Percentiles rank a stretch among this genome's conserved stretches.
Conservation (phyloP, 1,284 basidiomycete genomes). For the Puccinia horiana region DNA sequence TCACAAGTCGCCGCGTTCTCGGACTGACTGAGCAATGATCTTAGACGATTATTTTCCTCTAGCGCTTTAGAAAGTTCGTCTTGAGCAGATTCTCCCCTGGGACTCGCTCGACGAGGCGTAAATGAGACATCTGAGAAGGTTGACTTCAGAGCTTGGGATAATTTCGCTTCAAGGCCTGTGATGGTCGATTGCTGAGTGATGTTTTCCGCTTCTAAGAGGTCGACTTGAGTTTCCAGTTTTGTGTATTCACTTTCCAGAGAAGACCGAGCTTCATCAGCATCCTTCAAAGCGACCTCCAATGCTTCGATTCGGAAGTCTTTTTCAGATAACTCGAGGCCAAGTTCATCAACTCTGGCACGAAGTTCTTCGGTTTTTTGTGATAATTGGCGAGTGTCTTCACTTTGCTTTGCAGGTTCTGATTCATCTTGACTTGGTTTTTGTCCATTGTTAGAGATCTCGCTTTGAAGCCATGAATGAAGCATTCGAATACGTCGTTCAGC, state of each 20-base stretch:
- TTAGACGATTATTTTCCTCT: constrained; percentile 74
- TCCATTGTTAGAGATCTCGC: constrained; percentile 15
- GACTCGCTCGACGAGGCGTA: not conserved
- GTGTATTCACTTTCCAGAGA: constrained; percentile 59
- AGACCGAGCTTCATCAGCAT: constrained; percentile 52
- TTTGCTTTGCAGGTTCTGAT: not conserved
- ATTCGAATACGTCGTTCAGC: constrained; percentile 30
- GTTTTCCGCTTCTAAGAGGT: constrained; percentile 46
- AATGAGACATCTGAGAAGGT: constrained; percentile 28
- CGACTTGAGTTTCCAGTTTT: constrained; percentile 58
- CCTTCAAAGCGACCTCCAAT: constrained; percentile 30
- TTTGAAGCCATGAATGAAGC: constrained; percentile 22
- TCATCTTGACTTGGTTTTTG: constrained; percentile 35
- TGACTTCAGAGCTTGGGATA: constrained; percentile 56
- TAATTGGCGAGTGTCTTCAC: constrained; percentile 10
- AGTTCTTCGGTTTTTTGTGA: constrained; percentile 19
- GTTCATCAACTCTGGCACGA: constrained; percentile 18
- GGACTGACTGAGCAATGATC: constrained; percentile 72
- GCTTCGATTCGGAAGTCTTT: constrained; percentile 52
- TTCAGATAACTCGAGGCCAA: constrained; percentile 50
- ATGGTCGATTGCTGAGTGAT: constrained; percentile 40
- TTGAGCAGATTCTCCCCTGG: constrained; percentile 59
- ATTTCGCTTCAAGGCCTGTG: constrained; percentile 43
- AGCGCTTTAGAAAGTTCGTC: constrained; percentile 74
- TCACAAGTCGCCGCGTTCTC: constrained; percentile 72